Evolutionary conservation across 192 early-diverging fungal species (phyloP).

Genomic region (Spizellomyces sp.): DNA sequence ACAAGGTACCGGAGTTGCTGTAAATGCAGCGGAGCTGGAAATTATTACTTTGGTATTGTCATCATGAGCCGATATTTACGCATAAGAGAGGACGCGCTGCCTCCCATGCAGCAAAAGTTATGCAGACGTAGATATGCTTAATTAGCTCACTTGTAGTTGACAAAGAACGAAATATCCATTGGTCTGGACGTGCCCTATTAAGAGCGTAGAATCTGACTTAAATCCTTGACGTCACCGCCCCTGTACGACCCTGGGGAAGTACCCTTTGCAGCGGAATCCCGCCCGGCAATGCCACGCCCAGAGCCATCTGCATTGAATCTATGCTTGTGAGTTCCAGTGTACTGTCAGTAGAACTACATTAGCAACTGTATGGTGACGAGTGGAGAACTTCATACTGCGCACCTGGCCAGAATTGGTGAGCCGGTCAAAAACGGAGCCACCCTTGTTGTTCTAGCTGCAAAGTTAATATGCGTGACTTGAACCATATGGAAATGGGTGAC

Average conservation of each 20-base stretch:
- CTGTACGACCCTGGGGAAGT: constrained; percentile 29
- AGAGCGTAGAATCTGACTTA: constrained; percentile 49
- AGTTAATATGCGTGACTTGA: neutral
- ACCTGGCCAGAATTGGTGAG: constrained; percentile 42
- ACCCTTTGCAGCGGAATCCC: constrained; percentile 43
- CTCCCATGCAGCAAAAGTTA: no score
- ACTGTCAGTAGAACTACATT: constrained; percentile 6
- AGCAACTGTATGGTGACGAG: no score
- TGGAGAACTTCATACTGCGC: no score
- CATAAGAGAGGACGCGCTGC: no score
- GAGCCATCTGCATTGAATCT: constrained; percentile 48
- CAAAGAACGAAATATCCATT: no score
- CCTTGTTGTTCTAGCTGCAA: neutral
- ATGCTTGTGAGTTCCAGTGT: constrained; percentile 50
- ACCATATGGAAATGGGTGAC: neutral
- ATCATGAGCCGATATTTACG: no score
- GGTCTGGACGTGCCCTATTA: neutral
- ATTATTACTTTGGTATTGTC: no score
- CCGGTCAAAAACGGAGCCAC: constrained; percentile 48
- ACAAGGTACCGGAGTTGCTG: no score
- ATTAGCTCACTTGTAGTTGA: no score
- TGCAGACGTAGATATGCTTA: no score
- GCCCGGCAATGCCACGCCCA: constrained; percentile 51
- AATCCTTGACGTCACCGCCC: constrained; percentile 51
- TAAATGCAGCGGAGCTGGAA: no score